Conservation (phyloP, 345 rosid species). For the Zanthoxylum bungeanum region DNA sequence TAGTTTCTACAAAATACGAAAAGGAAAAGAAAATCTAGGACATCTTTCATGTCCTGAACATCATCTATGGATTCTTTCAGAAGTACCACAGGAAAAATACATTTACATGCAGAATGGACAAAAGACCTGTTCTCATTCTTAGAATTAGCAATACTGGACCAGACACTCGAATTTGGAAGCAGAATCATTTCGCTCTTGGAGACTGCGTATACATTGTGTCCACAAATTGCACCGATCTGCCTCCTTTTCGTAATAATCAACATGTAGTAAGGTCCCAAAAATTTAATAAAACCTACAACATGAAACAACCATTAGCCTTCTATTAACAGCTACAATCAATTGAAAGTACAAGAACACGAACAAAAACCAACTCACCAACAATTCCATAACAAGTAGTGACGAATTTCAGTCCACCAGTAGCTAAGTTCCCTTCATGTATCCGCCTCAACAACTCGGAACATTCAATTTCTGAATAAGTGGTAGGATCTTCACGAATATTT, state of each 20-base stretch:
- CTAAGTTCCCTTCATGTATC: slow-evolving; percentile 86
- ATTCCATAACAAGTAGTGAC: slow-evolving; percentile 90
- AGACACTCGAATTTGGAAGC: slow-evolving; percentile 59
- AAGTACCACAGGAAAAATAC: neutral
- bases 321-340: neutral
- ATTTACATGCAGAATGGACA: slow-evolving; percentile 18
- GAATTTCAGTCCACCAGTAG: slow-evolving; percentile 88
- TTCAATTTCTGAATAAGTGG: slow-evolving; percentile 63
- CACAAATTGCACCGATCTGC: slow-evolving; percentile 84
- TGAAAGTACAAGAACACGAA: neutral
- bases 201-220: slow-evolving; percentile 80
- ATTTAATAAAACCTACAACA: slow-evolving; percentile 77
- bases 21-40: slow-evolving; percentile 6
- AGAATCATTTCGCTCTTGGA: slow-evolving; percentile 77
- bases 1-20: slow-evolving; percentile 3
- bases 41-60: slow-evolving; percentile 8
- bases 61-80: slow-evolving; percentile 5
- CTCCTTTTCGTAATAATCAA: slow-evolving; percentile 84
- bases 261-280: slow-evolving; percentile 98
- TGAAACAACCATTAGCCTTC: neutral
- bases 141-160: slow-evolving; percentile 40
- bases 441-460: slow-evolving; percentile 77
- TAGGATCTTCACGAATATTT: slow-evolving; percentile 73
- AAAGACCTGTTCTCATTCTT: slow-evolving; percentile 80
- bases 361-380: slow-evolving; percentile 55